Evolutionary conservation across 2,329 filamentous ascomycete species (phyloP).

Genomic region (Fusarium virguliforme): DNA sequence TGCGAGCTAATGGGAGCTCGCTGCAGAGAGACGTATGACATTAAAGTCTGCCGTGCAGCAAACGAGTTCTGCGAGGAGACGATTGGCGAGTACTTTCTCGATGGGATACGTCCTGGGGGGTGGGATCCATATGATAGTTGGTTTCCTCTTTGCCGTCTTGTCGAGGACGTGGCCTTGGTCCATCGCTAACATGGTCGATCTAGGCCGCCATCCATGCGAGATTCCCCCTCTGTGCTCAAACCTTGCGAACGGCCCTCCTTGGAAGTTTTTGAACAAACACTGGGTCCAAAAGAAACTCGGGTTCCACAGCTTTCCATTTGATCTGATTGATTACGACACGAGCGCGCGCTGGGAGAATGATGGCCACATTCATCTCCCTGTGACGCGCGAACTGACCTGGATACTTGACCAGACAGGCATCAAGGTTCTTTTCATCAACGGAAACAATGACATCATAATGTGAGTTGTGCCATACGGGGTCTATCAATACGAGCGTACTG

Average conservation of each 20-base stretch:
- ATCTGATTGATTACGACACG: conserved; percentile 24
- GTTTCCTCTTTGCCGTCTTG: not conserved
- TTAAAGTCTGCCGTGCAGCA: conserved; percentile 21
- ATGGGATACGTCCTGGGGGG: conserved; percentile 19
- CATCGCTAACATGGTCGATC: not conserved
- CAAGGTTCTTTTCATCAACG: not conserved
- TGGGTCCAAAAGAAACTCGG: conserved; percentile 39
- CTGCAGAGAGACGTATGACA: conserved; percentile 23
- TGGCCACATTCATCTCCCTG: conserved; percentile 26
- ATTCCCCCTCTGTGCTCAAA: conserved; percentile 29
- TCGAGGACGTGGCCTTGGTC: not conserved
- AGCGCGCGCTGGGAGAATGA: conserved; percentile 31
- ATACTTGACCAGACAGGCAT: conserved; percentile 4
- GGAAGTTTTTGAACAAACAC: conserved; percentile 28
- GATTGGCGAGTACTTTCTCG: conserved; percentile 24
- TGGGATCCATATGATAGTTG: conserved; percentile 41
- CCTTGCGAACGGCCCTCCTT: conserved; percentile 18
- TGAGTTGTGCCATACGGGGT: not conserved
- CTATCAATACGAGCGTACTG: not conserved
- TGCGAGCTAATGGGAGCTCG: conserved; percentile 18
- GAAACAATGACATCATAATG: conserved; percentile 1
- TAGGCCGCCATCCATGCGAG: not conserved
- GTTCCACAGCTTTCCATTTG: conserved; percentile 18
- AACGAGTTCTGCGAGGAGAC: conserved; percentile 32
- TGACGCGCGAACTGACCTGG: not conserved